phyloP scores from a whole-genome alignment of 176 grass and related monocot genomes.

The Carex littledalei region DNA sequence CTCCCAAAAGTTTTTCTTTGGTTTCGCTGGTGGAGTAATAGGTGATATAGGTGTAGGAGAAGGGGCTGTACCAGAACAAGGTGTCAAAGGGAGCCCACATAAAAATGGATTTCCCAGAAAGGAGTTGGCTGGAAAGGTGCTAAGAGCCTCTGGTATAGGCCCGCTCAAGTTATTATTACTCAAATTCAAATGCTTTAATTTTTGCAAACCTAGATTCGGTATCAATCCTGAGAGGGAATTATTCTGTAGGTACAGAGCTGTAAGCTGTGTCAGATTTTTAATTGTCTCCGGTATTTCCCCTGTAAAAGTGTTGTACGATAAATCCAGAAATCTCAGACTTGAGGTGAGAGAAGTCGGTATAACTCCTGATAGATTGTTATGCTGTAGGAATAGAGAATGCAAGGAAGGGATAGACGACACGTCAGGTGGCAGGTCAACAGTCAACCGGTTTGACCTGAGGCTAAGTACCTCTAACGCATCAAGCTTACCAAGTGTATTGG shows the following conservation, averaged over 20 bases:
- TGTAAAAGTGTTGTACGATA: conserved; percentile 80
- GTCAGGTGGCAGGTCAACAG: conserved; percentile 68
- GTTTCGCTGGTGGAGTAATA: conserved; percentile 29
- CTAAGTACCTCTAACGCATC: conserved; percentile 87
- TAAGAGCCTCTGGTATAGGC: conserved; percentile 64
- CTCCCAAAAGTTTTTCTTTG: conserved; percentile 62
- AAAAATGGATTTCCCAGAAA: conserved; percentile 86
- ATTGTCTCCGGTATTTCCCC: conserved; percentile 71
- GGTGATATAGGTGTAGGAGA: conserved; percentile 48
- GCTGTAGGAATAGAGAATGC: conserved; percentile 84
- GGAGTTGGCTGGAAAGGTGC: conserved; percentile 54
- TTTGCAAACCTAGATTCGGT: conserved; percentile 66
- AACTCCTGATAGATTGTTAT: conserved; percentile 83
- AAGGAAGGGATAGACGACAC: conserved; percentile 85
- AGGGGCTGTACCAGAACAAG: conserved; percentile 51
- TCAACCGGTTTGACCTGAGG: conserved; percentile 86
- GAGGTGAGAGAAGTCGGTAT: conserved; percentile 80
- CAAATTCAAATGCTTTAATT: conserved; percentile 83
- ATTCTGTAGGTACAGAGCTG: conserved; percentile 79
- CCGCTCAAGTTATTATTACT: conserved; percentile 95
- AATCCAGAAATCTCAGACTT: conserved; percentile 72
- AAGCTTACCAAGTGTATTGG: conserved; percentile 78
- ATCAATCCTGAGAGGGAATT: conserved; percentile 88
- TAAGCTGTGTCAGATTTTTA: conserved; percentile 81
- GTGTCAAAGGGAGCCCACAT: conserved; percentile 57